phyloP scores from a whole-genome alignment of 1,139 yeast species.

The Scheffersomyces insectosa region DNA sequence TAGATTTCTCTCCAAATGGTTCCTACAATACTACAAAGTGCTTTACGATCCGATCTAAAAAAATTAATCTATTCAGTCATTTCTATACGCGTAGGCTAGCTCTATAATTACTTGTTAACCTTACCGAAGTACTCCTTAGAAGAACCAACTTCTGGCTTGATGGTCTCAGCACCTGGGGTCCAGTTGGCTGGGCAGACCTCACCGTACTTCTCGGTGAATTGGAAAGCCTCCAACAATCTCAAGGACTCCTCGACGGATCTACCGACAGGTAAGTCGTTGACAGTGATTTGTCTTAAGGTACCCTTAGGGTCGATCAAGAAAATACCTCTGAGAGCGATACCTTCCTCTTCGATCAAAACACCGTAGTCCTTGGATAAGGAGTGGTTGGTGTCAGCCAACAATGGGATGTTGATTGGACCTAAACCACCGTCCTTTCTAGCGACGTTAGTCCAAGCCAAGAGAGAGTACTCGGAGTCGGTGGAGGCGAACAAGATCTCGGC shows the following conservation, averaged over 20 bases:
- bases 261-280: slow-evolving; percentile 98
- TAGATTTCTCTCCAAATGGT: too few species aligned
- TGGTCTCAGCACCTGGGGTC: slow-evolving; percentile 96
- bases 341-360: slow-evolving; percentile 93
- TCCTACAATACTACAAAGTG: too few species aligned
- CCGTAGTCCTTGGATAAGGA: slow-evolving; percentile 92
- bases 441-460: slow-evolving; percentile 97
- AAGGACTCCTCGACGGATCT: slow-evolving; percentile 97
- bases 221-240: slow-evolving; percentile 98
- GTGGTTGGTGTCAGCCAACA: slow-evolving; percentile 97
- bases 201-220: slow-evolving; percentile 97
- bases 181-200: slow-evolving; percentile 99
- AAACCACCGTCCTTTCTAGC: slow-evolving; percentile 98
- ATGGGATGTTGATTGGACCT: slow-evolving; percentile 91
- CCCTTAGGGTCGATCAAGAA: slow-evolving; percentile 97
- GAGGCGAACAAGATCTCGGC: slow-evolving; percentile 93
- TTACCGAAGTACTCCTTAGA: slow-evolving; percentile 81
- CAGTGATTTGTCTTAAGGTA: slow-evolving; percentile 88
- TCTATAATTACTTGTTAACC: slow-evolving; percentile 39
- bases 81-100: slow-evolving; percentile 1
- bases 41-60: too few species aligned
- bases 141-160: slow-evolving; percentile 79
- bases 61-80: slow-evolving; percentile 15
- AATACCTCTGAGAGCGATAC: slow-evolving; percentile 96
- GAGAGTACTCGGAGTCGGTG: slow-evolving; percentile 96